These are phyloP conservation scores for Sugiyamaella qingdaonensis DNA, from an alignment of 805 yeast genomes.

Conservation along the genomic window DNA sequence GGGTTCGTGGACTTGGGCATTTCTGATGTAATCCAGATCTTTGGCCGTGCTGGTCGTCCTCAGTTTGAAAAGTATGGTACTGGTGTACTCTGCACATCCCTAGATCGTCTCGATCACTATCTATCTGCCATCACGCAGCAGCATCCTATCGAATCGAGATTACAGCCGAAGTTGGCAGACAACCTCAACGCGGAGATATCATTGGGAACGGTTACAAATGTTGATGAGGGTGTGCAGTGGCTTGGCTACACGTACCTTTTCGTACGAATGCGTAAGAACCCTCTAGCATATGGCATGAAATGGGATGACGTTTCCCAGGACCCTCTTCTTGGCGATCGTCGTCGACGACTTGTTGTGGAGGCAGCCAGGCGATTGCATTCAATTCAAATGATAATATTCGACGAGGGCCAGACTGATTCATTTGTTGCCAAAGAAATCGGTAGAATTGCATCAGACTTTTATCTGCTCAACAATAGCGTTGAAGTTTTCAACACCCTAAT, in stretches of 20 bases:
- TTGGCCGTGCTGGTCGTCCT: conserved; percentile 99
- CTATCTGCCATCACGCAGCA: conserved; percentile 87
- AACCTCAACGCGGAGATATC: conserved; percentile 96
- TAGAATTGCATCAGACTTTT: conserved; percentile 90
- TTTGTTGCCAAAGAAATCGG: conserved; percentile 87
- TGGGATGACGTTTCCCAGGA: conserved; percentile 84
- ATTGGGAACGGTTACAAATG: conserved; percentile 88
- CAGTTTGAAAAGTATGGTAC: conserved; percentile 91
- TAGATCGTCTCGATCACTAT: conserved; percentile 80
- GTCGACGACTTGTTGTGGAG: conserved; percentile 68
- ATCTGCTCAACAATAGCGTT: conserved; percentile 75
- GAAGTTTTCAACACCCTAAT: conserved; percentile 85
- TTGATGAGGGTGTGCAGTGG: conserved; percentile 95
- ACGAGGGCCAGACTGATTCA: conserved; percentile 67
- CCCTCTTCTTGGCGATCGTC: conserved; percentile 66
- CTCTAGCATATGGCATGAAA: conserved; percentile 84
- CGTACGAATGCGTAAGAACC: conserved; percentile 92
- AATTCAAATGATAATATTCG: conserved; percentile 90
- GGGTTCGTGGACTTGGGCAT: conserved; percentile 92
- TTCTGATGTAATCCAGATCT: conserved; percentile 94
- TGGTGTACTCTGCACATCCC: conserved; percentile 82
- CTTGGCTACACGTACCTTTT: conserved; percentile 93
- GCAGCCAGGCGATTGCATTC: conserved; percentile 84
- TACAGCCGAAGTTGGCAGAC: conserved; percentile 76
- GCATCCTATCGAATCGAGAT: conserved; percentile 89